Evolutionary conservation across 495 filamentous ascomycete genomes (phyloP), one percentile per base, ranked within the genome.

Genomic region (Penicillium turbatum): DNA sequence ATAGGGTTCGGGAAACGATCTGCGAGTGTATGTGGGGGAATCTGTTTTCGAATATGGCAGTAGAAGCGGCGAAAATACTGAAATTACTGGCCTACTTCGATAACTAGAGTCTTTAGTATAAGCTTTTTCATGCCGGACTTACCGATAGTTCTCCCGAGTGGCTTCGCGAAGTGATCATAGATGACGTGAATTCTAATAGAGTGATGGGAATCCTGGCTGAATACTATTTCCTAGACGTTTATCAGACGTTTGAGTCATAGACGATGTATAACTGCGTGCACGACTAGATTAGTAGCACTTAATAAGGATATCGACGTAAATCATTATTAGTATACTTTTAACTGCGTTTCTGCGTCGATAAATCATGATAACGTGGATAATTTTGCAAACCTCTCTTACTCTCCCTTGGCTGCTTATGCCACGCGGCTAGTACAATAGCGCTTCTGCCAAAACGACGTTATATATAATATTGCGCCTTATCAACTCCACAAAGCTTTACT

Each of bases 181-280:
- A 39, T 16, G 47, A 54, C 26, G 17, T 41, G 17, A 38, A 2
- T 11, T 59, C 51, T 32, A 2, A 52, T 4, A 13, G 31, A 34
- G 17, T 44, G 10, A 53, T 57, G 34, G 15, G 13, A 24, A 15
- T 32, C 19, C 13, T 57, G 42, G 15, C 24, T 3, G 41, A 53
- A n/a, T 57, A 53, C n/a, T 48, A 36, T 13, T 57, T 53, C 17
- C 44, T 57, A 2, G 44, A 57, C 2, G 5, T 6, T 34, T 10
- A 52, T 2, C 8, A 1, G 11, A 35, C 35, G 13, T 52, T 42
- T 5, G n/a, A 10, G 10, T 57, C 44, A 34, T 57, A 45, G 42
- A 47, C 24, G 38, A 53, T 53, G 50, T 34, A 57, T 47, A 42
- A 46, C 12, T 52, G 48, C n/a, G 54, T 57, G 16, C 54, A 57